A percentile compares a stretch with the other conserved stretches of the same genome.
Conservation (phyloP, 495 filamentous ascomycete species). For the Neurospora discreta region DNA sequence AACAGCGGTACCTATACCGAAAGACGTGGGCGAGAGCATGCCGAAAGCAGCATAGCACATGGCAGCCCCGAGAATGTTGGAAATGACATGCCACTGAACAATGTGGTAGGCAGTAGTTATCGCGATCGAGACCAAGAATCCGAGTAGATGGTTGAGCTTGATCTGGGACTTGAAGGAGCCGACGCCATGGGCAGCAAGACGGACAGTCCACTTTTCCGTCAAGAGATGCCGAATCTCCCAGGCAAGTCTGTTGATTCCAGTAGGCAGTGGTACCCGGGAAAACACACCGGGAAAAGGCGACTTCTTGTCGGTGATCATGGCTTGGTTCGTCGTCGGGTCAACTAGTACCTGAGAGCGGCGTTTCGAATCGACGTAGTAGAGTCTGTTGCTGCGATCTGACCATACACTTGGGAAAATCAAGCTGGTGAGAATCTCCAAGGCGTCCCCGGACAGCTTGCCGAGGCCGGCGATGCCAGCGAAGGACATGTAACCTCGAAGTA, state of each 20-base stretch:
- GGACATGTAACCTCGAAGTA: conserved; percentile 78
- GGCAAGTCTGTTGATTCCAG: conserved; percentile 10
- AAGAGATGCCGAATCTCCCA: conserved; percentile 37
- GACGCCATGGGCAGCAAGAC: conserved; percentile 28
- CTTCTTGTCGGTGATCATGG: conserved; percentile 16
- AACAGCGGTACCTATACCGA: conserved; percentile 69
- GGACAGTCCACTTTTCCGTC: conserved; percentile 37
- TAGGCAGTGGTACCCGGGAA: conserved; percentile 20
- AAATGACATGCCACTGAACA: conserved; percentile 59
- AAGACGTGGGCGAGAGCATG: conserved; percentile 83
- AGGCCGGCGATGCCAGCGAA: conserved; percentile 66
- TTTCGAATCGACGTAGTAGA: conserved; percentile 35
- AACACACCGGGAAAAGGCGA: conserved; percentile 35
- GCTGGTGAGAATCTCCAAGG: conserved; percentile 48
- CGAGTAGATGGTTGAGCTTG: conserved; percentile 37
- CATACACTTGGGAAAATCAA: conserved; percentile 64
- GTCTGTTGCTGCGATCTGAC: conserved; percentile 28
- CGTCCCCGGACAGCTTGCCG: conserved; percentile 56
- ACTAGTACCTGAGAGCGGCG: conserved; percentile 15
- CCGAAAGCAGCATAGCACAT: conserved; percentile 76
- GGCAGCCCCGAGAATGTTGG: conserved; percentile 76
- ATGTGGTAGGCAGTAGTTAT: conserved; percentile 59
- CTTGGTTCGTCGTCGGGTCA: conserved; percentile 5
- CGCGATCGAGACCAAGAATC: conserved; percentile 45
- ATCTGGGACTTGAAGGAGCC: conserved; percentile 23